Conservation (phyloP, 495 filamentous ascomycete genomes). For the Aspergillus incahuasiensis region DNA sequence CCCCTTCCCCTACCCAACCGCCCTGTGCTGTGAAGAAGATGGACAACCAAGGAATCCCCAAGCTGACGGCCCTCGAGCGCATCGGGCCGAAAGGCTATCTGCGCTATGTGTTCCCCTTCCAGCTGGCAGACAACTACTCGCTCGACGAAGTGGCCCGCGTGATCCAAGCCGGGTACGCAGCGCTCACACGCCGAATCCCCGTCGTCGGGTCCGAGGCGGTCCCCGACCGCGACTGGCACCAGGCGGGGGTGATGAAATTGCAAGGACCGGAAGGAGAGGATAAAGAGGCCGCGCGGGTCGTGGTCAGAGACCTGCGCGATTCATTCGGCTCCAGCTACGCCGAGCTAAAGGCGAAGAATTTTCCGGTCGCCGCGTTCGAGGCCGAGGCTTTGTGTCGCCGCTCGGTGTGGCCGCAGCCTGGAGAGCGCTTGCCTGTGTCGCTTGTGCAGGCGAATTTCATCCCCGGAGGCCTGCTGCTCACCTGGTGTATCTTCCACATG, state of each 20-base stretch:
- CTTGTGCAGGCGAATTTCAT: conserved; percentile 38
- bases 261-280: conserved; percentile 16
- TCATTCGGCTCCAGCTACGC: conserved; percentile 21
- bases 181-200: conserved; percentile 22
- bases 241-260: conserved; percentile 28
- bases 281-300: conserved; percentile 9
- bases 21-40: neutral
- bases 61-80: conserved; percentile 28
- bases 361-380: conserved; percentile 29
- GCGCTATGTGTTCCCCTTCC: conserved; percentile 29
- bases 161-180: conserved; percentile 25
- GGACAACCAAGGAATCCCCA: conserved; percentile 8
- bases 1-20: too few species aligned
- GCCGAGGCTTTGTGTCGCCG: conserved; percentile 26
- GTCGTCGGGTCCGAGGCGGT: conserved; percentile 29
- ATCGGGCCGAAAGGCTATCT: conserved; percentile 34
- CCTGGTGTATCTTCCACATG: conserved; percentile 28
- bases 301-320: conserved; percentile 28
- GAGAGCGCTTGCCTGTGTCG: conserved; percentile 24
- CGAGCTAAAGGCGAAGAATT: conserved; percentile 27
- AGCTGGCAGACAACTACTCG: conserved; percentile 22
- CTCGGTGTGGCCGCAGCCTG: conserved; percentile 27
- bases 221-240: conserved; percentile 22
- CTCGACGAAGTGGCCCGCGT: conserved; percentile 21
- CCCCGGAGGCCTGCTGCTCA: conserved; percentile 23